Base-by-base conservation (phyloP, 331 rosid species). In the Acacia concinna region DNA sequence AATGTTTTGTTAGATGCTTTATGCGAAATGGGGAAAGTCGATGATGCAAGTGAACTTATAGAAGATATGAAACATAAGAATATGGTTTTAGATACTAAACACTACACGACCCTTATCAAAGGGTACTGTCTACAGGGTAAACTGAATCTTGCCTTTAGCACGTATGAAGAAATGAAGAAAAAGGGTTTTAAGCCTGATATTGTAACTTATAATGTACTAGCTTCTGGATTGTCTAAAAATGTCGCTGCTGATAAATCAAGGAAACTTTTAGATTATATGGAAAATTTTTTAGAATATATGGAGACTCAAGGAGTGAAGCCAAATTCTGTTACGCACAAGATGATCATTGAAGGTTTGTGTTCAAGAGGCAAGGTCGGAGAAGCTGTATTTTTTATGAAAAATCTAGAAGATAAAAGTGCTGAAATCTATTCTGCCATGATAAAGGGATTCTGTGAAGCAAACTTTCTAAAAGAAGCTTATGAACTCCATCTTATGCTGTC, bases 311-410 rank as follows among this genome's bases (percentile, higher is more conserved):
- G 94, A 75, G 72, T 89, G 80, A 77, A 74, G 79, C 87, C 87
- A 64, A 82, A 85, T 74, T 75, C 92, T 75, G 70, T 52, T 73
- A 88, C 93, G 15, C 85, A 83, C 89, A 83, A 85, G 75, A 31
- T 84, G 74, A 78, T 92, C 82, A 89, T 94, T 70, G 88, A 92
- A 83, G 92, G 85, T 78, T 88, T 92, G 83, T 94, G 93, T 76
- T 62, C 70, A 2, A 89, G 69, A 47, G 91, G 94, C 76, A 89
- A 86, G 71, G 90, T 88, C 62, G 76, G 78, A 57, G 90, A 90
- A 85, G 97, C 97, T 7, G 90, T 84, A 82, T 77, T 8, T 2
- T 75, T 85, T 92, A 73, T 92, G 9, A 20, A 73, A 38, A 68
- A 79, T 73, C 80, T 94, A 60, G 84, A 88, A 82, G 84, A 71